Conservation (phyloP, 2,329 filamentous ascomycete genomes). For the Mycosphaerelloides madeirae region DNA sequence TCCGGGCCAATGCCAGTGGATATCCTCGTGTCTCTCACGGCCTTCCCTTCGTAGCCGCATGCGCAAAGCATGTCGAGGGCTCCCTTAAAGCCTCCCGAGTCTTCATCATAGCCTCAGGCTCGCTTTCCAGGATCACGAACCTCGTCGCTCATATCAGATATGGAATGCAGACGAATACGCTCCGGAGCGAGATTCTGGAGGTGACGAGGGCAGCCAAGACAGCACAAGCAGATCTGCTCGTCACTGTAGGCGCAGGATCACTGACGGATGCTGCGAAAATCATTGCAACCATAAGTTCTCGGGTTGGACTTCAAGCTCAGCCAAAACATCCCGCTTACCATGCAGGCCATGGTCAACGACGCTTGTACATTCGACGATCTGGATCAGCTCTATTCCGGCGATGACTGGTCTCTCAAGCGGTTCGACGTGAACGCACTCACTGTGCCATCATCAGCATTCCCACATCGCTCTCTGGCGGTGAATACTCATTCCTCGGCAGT, state of each 20-base stretch:
- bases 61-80: conserved; percentile 41
- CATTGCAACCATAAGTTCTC: conserved; percentile 38
- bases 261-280: conserved; percentile 55
- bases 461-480: conserved; percentile 20
- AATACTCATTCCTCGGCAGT: conserved; percentile 38
- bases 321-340: neutral
- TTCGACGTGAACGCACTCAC: conserved; percentile 6
- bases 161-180: conserved; percentile 53
- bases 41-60: conserved; percentile 43
- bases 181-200: conserved; percentile 50
- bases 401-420: conserved; percentile 7
- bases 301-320: neutral
- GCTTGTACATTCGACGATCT: conserved; percentile 8
- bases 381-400: conserved; percentile 7
- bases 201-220: conserved; percentile 40
- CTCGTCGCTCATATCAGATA: conserved; percentile 44
- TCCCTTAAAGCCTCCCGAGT: conserved; percentile 44
- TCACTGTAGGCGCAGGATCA: conserved; percentile 53
- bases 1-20: conserved; percentile 1
- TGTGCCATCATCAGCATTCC: conserved; percentile 19
- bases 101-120: conserved; percentile 50
- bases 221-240: conserved; percentile 43
- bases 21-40: conserved; percentile 46
- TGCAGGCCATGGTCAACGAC: conserved; percentile 12
- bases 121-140: conserved; percentile 45